Percentiles rank a stretch among this genome's conserved stretches.
phyloP scores from a whole-genome alignment of 1,284 basidiomycete genomes.

The Ustilago trichophora region DNA sequence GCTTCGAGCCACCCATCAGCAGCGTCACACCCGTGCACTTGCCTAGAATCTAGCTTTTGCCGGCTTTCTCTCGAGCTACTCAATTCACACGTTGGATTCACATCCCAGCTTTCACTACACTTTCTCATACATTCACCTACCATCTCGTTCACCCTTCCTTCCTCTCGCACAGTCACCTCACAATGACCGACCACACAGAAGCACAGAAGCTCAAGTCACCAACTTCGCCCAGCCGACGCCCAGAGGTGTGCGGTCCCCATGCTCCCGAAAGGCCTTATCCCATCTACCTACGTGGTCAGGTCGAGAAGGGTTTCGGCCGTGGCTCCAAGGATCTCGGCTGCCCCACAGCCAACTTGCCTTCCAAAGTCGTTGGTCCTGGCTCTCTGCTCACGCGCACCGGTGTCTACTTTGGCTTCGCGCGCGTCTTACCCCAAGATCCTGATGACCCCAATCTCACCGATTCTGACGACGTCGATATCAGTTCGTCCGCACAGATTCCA shows the following conservation, averaged over 20 bases:
- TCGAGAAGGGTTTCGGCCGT: conserved; percentile 89
- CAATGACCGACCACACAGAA: conserved; percentile 21
- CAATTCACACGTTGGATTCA: too few relatives aligned
- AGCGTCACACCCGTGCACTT: too few relatives aligned
- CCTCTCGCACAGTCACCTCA: too few relatives aligned
- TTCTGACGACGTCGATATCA: conserved; percentile 28
- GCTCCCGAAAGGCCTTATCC: conserved; percentile 76
- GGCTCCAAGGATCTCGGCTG: conserved; percentile 95
- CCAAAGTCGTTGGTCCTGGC: conserved; percentile 70
- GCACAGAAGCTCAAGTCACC: conserved; percentile 26
- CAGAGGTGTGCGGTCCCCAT: conserved; percentile 47
- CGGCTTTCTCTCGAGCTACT: too few relatives aligned
- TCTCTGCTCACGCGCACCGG: conserved; percentile 41
- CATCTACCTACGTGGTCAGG: conserved; percentile 79
- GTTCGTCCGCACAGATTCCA: too few relatives aligned
- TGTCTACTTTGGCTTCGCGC: conserved; percentile 85
- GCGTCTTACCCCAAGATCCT: conserved; percentile 73
- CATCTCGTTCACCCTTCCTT: too few relatives aligned
- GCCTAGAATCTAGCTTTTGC: too few relatives aligned
- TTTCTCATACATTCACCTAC: too few relatives aligned
- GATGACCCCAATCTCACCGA: conserved; percentile 53
- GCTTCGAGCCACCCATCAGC: too few relatives aligned
- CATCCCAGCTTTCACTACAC: too few relatives aligned
- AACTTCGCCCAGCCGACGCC: conserved; percentile 25
- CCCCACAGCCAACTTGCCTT: conserved; percentile 93